A percentile compares a stretch with the other conserved stretches of the same genome.
These are phyloP conservation scores for Solanum medicagineum DNA, from an alignment of 257 asterid genomes.

Conservation along the genomic window DNA sequence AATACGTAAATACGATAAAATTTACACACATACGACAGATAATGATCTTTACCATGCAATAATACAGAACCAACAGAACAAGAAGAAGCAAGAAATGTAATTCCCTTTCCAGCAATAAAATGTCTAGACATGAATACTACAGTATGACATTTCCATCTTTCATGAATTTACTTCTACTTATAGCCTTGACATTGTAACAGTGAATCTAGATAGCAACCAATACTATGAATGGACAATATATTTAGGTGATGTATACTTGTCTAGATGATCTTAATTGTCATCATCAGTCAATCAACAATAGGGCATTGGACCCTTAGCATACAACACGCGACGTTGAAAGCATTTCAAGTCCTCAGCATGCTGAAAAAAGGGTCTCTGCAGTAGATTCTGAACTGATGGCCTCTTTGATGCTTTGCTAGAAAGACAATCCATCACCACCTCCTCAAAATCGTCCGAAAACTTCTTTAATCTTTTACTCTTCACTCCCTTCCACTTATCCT, in stretches of 20 bases:
- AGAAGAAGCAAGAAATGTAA: too few relatives aligned
- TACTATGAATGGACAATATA: neutral
- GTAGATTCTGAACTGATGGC: neutral
- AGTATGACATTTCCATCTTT: neutral
- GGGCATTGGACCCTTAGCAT: neutral
- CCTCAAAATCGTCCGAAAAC: neutral
- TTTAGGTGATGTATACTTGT: neutral
- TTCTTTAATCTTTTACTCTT: neutral
- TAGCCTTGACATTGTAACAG: neutral
- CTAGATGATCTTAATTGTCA: neutral
- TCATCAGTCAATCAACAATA: neutral
- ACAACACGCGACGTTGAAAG: neutral
- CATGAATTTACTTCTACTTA: too few relatives aligned
- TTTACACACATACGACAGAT: too few relatives aligned
- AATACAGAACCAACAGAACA: too few relatives aligned
- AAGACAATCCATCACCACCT: neutral
- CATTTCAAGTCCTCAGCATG: neutral
- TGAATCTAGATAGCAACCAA: too few relatives aligned
- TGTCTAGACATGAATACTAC: neutral
- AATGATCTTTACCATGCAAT: too few relatives aligned
- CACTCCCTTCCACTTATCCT: neutral
- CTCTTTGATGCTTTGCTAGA: neutral
- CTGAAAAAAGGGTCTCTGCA: neutral
- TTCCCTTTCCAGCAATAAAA: too few relatives aligned
- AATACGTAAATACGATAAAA: too few relatives aligned